Percentiles rank a stretch among this genome's conserved stretches.
These are phyloP conservation scores for Gastrodia elata DNA, from an alignment of 106 monocot species.

Conservation along the genomic window DNA sequence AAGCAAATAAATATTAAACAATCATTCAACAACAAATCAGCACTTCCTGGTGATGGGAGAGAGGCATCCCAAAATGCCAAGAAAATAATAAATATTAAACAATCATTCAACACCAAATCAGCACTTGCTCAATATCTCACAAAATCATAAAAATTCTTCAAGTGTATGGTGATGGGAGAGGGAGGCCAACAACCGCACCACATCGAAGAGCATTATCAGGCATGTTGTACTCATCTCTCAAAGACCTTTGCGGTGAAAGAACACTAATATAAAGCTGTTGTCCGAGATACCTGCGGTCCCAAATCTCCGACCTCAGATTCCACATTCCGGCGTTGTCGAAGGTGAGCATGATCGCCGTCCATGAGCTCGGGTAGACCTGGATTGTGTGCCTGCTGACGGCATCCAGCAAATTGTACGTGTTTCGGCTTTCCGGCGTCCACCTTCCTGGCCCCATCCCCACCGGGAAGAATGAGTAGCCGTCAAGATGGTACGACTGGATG, in stretches of 20 bases:
- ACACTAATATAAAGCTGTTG: constrained; percentile 77
- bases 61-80: too few relatives aligned
- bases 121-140: too few relatives aligned
- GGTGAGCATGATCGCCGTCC: constrained; percentile 45
- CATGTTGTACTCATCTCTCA: constrained; percentile 47
- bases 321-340: constrained; percentile 56
- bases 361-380: constrained; percentile 43
- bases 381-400: constrained; percentile 51
- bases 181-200: constrained; percentile 20
- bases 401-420: constrained; percentile 36
- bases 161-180: constrained; percentile 26
- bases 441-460: constrained; percentile 52
- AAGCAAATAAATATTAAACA: too few relatives aligned
- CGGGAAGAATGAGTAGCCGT: constrained; percentile 78
- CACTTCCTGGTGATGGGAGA: too few relatives aligned
- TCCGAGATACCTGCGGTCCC: constrained; percentile 44
- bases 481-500: constrained; percentile 54
- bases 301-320: constrained; percentile 36
- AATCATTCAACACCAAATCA: too few relatives aligned
- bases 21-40: too few relatives aligned
- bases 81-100: too few relatives aligned
- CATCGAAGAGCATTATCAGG: constrained; percentile 22
- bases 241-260: constrained; percentile 27
- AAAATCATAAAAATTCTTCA: too few relatives aligned
- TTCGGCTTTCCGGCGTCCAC: constrained; percentile 27